Evolutionary conservation across 306 rosid species (phyloP).

Genomic region (Purshia tridentata): DNA sequence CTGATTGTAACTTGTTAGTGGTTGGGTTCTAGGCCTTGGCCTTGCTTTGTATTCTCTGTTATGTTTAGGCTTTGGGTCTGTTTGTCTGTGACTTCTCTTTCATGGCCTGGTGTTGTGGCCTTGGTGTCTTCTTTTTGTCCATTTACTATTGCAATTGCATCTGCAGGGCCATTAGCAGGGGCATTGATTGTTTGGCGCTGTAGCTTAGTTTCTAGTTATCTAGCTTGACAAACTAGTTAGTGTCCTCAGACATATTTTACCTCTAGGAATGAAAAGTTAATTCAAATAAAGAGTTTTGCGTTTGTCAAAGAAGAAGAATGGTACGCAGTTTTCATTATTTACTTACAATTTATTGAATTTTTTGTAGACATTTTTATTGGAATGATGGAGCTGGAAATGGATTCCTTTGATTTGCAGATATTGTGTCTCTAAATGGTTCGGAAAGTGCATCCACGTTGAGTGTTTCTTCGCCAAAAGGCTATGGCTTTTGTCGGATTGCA

Average conservation of each 20-base stretch:
- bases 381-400: background rate
- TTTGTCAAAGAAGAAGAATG: constrained; percentile 47
- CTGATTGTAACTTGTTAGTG: background rate
- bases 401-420: constrained; percentile 34
- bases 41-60: background rate
- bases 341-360: no score
- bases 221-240: constrained; percentile 86
- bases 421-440: constrained; percentile 36
- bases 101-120: constrained; percentile 7
- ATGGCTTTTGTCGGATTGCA: constrained; percentile 4
- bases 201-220: constrained; percentile 91
- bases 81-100: background rate
- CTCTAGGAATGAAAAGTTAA: no score
- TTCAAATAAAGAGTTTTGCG: no score
- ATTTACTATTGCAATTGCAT: constrained; percentile 28
- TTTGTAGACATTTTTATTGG: background rate
- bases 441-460: constrained; percentile 47
- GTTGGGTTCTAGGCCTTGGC: background rate
- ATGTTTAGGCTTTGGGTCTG: constrained; percentile 4
- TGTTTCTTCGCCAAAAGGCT: constrained; percentile 44
- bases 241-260: constrained; percentile 90
- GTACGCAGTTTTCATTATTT: constrained; percentile 32
- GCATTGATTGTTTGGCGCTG: constrained; percentile 98
- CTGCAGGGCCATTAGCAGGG: constrained; percentile 96
- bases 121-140: background rate